A percentile compares a stretch with the other conserved stretches of the same genome.
These are phyloP conservation scores for Mycotypha africana DNA, from an alignment of 371 early-diverging fungal genomes.

Conservation along the genomic window DNA sequence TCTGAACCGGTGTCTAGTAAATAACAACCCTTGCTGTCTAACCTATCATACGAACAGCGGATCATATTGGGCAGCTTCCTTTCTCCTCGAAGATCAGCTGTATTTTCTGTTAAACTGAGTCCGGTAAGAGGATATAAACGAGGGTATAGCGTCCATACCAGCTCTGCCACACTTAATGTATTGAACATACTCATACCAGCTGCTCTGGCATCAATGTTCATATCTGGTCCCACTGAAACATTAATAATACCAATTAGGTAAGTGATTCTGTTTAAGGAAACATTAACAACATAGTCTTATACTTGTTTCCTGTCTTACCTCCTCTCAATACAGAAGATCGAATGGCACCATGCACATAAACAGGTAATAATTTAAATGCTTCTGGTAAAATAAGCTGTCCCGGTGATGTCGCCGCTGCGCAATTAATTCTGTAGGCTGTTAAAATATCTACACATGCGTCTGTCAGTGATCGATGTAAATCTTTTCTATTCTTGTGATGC, in stretches of 20 bases:
- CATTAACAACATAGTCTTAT: too few relatives aligned
- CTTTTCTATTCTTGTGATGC: slow-evolving; percentile 62
- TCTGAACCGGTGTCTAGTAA: slow-evolving; percentile 79
- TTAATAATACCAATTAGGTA: neutral
- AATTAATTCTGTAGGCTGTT: slow-evolving; percentile 88
- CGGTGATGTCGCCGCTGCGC: slow-evolving; percentile 82
- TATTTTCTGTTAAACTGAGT: slow-evolving; percentile 43
- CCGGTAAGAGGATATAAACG: slow-evolving; percentile 70
- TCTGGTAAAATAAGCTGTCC: slow-evolving; percentile 97
- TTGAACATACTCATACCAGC: slow-evolving; percentile 75
- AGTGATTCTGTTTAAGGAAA: slow-evolving; percentile 65
- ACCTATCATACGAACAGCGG: slow-evolving; percentile 75
- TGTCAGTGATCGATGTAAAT: slow-evolving; percentile 79
- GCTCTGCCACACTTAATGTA: slow-evolving; percentile 66
- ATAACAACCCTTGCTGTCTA: slow-evolving; percentile 74
- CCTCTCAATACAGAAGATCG: slow-evolving; percentile 76
- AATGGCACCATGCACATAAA: slow-evolving; percentile 79
- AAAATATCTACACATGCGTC: slow-evolving; percentile 86
- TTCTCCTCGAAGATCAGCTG: slow-evolving; percentile 32
- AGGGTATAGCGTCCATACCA: slow-evolving; percentile 82
- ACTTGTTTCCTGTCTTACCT: slow-evolving; percentile 25
- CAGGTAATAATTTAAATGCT: slow-evolving; percentile 91
- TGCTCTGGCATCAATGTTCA: slow-evolving; percentile 75
- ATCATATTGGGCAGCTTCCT: slow-evolving; percentile 59
- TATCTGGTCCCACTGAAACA: slow-evolving; percentile 43